Evolutionary conservation across 2,329 filamentous ascomycete genomes (phyloP).

Genomic region (Sporothrix euskadiensis): DNA sequence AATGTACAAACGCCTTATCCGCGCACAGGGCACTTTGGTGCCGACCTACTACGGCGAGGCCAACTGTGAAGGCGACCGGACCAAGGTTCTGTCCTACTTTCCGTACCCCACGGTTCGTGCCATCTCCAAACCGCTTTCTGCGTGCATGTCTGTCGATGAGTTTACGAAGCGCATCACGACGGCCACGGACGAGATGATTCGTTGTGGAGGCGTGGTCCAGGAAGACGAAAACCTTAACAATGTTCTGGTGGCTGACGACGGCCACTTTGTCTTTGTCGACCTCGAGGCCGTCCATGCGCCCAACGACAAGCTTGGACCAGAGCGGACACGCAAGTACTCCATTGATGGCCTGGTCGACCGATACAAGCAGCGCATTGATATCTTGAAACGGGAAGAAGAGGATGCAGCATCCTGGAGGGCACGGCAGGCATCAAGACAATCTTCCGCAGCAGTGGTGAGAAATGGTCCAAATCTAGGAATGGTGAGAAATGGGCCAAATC

Average conservation of each 20-base stretch:
- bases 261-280: conserved; percentile 14
- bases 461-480: no score
- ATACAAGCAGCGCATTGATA: not conserved
- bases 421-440: no score
- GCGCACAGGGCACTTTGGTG: conserved; percentile 12
- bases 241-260: not conserved
- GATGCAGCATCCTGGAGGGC: not conserved
- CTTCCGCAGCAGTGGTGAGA: no score
- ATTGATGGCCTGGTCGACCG: not conserved
- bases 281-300: conserved; percentile 16
- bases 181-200: not conserved
- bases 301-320: not conserved
- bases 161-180: not conserved
- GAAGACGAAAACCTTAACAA: not conserved
- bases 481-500: no score
- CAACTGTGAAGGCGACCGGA: conserved; percentile 17
- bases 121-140: not conserved
- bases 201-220: not conserved
- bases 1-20: conserved; percentile 9
- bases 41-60: conserved; percentile 24
- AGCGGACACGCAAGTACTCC: not conserved
- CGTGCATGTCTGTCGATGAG: not conserved
- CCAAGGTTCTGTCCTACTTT: not conserved
- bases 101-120: not conserved
- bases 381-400: not conserved